Conservation (phyloP, 176 grass and related monocot species). For the barley (Hordeum vulgare) region DNA sequence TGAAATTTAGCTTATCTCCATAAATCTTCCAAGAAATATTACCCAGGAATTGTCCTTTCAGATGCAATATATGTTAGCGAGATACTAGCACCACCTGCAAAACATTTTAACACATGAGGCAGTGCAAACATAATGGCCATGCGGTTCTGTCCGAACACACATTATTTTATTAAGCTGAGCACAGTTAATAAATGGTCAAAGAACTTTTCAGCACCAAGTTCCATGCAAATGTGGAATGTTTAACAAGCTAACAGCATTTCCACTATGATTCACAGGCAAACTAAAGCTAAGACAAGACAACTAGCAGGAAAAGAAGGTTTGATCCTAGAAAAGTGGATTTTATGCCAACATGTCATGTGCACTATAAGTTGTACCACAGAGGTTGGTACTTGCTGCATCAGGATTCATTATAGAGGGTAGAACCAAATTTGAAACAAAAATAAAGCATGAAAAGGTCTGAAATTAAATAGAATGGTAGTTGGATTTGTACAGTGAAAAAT, state of each 20-base stretch:
- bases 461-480: not conserved
- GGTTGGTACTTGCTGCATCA: not conserved
- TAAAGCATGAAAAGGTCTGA: not conserved
- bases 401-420: not conserved
- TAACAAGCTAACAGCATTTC: not conserved
- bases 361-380: not conserved
- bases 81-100: slow-evolving; percentile 78
- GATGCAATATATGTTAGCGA: slow-evolving; percentile 94
- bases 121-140: not conserved
- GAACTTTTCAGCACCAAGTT: not conserved
- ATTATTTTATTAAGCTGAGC: not conserved
- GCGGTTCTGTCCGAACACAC: not conserved
- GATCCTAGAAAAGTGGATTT: not conserved
- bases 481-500: not conserved
- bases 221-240: not conserved
- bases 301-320: not conserved
- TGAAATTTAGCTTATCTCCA: not conserved
- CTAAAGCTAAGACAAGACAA: not conserved
- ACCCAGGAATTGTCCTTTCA: slow-evolving; percentile 89
- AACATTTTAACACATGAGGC: slow-evolving; percentile 14
- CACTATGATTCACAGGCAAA: not conserved
- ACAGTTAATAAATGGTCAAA: not conserved
- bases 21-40: slow-evolving; percentile 19
- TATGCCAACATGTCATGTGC: not conserved
- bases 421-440: not conserved